Evolutionary conservation across 169 alveolate species (phyloP), one percentile per base, ranked within the genome.

Genomic region (Eimeria sp.): DNA sequence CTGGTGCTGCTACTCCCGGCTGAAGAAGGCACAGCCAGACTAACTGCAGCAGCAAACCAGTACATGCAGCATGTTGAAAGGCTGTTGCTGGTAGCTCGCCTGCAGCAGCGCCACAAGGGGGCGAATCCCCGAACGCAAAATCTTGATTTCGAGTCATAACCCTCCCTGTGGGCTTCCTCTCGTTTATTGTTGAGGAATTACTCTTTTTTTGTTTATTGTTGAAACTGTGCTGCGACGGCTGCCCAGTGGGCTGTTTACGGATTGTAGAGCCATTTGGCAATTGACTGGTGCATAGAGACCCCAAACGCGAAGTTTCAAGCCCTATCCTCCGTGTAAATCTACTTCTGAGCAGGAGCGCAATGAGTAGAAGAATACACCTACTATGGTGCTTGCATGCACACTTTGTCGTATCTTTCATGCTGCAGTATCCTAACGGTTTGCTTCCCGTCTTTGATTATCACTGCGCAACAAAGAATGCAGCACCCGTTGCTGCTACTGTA

Each of bases 31-130:
- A 33, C 49, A 56, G 40, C 37, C 49, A 49, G 43, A 33, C 91
- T 85, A 40, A n/a, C 80, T 23, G 78, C 91, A 58, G 91, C 64
- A 85, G 80, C 78, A 40, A 85, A 85, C 68, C 91, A 54, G 43
- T 85, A 27, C 78, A 20, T 62, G 56, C 91, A 58, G 91, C 78
- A 60, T 60, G 62, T 85, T 62, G 52, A 33, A 33, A 56, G 60
- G 40, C 27, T 85, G 56, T 46, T 85, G 91, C 91, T 60, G 78
- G 80, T 78, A 16, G 91, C 60, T 13, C 76, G 91, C 78, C 80
- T 85, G 62, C 91, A 62, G 80, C 62, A 85, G 68, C 91, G 91
- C 64, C 76, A 37, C 91, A 85, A 56, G 27, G 74, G 27, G 54
- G 30, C 64, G 23, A 46, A 43, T 33, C 64, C 87, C 60, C 87